Conservation (phyloP, 805 yeast genomes). For the Yamadazyma nakazawae region DNA sequence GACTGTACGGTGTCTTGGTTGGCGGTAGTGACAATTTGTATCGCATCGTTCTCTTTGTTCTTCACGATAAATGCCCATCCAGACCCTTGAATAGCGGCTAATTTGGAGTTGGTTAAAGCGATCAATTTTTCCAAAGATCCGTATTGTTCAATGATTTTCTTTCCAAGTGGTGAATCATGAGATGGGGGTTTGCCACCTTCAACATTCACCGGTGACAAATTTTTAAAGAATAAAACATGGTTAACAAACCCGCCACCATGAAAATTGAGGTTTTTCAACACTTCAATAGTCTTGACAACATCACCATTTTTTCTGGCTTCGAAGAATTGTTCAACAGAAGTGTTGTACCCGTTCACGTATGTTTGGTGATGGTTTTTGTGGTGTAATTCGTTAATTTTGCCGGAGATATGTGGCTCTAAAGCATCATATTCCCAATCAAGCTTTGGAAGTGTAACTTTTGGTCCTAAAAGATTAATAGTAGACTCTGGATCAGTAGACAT, state of each 20-base stretch:
- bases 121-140: conserved; percentile 46
- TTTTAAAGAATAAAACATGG: conserved; percentile 49
- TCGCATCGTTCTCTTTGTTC: conserved; percentile 43
- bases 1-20: conserved; percentile 50
- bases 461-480: conserved; percentile 21
- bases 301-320: conserved; percentile 14
- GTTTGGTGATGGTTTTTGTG: conserved; percentile 51
- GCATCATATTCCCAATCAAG: conserved; percentile 47
- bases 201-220: conserved; percentile 41
- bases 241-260: conserved; percentile 52
- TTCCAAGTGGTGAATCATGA: conserved; percentile 40
- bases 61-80: conserved; percentile 53
- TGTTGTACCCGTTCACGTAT: conserved; percentile 45
- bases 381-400: conserved; percentile 46
- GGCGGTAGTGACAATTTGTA: conserved; percentile 44
- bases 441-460: conserved; percentile 36
- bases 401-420: conserved; percentile 47
- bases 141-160: conserved; percentile 37
- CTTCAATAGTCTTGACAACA: conserved; percentile 38
- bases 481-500: not conserved
- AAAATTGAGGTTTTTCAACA: conserved; percentile 46
- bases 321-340: conserved; percentile 37
- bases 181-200: conserved; percentile 62
- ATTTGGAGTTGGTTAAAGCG: conserved; percentile 37
- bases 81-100: conserved; percentile 50